These are phyloP conservation scores for Echeveria elegans DNA, from an alignment of 164 flowering plant genomes.

Conservation along the genomic window DNA sequence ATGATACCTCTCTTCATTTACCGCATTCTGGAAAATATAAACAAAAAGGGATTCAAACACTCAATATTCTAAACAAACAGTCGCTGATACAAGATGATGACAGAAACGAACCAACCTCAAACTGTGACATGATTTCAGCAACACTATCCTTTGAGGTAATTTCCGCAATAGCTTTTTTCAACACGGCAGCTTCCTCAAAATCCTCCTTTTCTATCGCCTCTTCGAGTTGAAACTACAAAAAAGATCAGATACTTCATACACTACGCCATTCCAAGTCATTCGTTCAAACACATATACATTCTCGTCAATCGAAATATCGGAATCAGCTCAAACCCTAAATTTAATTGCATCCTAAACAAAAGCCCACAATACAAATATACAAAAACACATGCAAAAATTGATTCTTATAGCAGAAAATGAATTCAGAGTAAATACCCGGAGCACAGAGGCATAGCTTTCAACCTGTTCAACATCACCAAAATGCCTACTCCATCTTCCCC, in stretches of 20 bases:
- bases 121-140: constrained; percentile 69
- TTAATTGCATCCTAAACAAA: not conserved
- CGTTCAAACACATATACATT: no score
- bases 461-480: constrained; percentile 78
- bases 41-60: constrained; percentile 6
- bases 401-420: not conserved
- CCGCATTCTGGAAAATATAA: constrained; percentile 49
- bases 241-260: not conserved
- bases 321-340: not conserved
- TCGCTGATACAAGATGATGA: not conserved
- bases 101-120: constrained; percentile 45
- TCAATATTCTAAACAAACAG: not conserved
- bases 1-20: constrained; percentile 80
- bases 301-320: no score
- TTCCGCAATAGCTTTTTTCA: constrained; percentile 69
- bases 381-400: no score
- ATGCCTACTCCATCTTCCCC: constrained; percentile 79
- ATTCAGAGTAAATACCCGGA: constrained; percentile 39
- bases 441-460: constrained; percentile 68
- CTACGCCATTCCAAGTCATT: no score
- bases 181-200: constrained; percentile 70
- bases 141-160: constrained; percentile 64
- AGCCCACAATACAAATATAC: no score
- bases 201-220: constrained; percentile 94
- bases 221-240: constrained; percentile 80